Evolutionary conservation across 176 grass and related monocot genomes (phyloP), one percentile per base, ranked within the genome.

Genomic region (Carex pumila): DNA sequence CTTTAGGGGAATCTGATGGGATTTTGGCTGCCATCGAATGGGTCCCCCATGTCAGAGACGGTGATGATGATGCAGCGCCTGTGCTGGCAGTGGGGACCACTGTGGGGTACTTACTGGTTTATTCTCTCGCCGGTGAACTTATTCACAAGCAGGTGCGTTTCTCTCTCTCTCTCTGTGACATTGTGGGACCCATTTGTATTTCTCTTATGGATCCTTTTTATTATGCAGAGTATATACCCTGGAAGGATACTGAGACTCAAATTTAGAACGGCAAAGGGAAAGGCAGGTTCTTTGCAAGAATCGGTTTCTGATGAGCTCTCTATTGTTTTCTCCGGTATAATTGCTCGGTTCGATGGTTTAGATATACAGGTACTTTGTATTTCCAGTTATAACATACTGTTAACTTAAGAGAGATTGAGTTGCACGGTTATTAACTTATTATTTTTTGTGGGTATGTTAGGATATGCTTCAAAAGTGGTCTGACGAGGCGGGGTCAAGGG

Each of bases 91-190:
- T 95, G 3, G 92, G 91, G 54, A 95, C 95, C 10, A 90, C 92
- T 14, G 61, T 71, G 1, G 95, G 95, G 3, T 90, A 87, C 89
- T 83, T 98, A 3, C 79, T 98, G 32, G 77, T 98, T 56, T 95
- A 91, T 85, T 90, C 95, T 8, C 81, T 90, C 15, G 53, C 57
- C 7, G 92, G 92, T 37, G 86, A 95, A 76, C 92, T 98, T n/a
- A 66, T 98, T 63, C 89, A 93, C 79, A 97, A 97, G 84, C 95
- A 97, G 92, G 94, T 97, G 0, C 47, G 11, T 11, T 3, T 59
- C 37, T 30, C 53, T 29, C 7, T 50, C 50, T 11, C 58, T 81
- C 6, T 37, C 34, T 58, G 0, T 34, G 32, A 34, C 32, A 34
- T 34, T 34, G 32, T 34, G 32, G 1, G 32, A 34, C 32, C 0